A percentile compares a stretch with the other conserved stretches of the same genome.
These are phyloP conservation scores for Strigomonas oncopelti DNA, from an alignment of 208 protist species.

Conservation along the genomic window DNA sequence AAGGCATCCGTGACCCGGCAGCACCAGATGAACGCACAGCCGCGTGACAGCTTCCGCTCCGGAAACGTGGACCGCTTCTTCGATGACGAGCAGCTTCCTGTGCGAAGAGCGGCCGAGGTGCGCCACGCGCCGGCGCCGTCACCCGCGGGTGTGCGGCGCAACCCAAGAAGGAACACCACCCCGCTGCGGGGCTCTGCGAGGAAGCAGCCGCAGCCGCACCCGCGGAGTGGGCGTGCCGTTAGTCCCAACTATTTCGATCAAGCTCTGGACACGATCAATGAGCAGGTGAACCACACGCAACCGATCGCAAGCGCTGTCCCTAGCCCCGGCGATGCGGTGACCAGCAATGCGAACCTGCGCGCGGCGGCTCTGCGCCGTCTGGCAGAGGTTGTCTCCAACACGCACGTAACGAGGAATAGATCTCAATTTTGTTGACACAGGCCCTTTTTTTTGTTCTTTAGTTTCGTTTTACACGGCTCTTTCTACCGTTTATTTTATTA, in stretches of 20 bases:
- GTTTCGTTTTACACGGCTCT: not conserved
- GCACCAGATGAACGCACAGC: not conserved
- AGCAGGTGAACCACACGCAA: not conserved
- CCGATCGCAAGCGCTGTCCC: not conserved
- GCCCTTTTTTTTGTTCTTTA: not conserved
- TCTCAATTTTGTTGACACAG: slow-evolving; percentile 10
- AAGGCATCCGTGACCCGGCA: not conserved
- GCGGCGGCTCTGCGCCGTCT: slow-evolving; percentile 39
- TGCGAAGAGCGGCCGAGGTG: not conserved
- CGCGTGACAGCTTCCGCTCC: not conserved
- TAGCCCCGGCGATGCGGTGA: slow-evolving; percentile 8
- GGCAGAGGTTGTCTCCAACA: slow-evolving; percentile 62
- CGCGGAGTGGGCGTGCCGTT: not conserved
- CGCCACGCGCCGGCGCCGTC: not conserved
- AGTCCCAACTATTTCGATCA: slow-evolving; percentile 14
- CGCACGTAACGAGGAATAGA: slow-evolving; percentile 29
- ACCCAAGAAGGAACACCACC: not conserved
- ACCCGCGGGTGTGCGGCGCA: not conserved
- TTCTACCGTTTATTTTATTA: slow-evolving; percentile 12
- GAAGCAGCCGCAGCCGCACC: not conserved
- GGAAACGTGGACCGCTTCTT: not conserved
- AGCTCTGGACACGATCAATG: slow-evolving; percentile 9
- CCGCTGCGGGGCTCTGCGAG: not conserved
- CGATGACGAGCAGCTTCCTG: not conserved
- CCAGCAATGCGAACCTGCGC: slow-evolving; percentile 27